These are phyloP conservation scores for Globisporangium takayamanum DNA, from an alignment of 352 stramenopile species.

Conservation along the genomic window DNA sequence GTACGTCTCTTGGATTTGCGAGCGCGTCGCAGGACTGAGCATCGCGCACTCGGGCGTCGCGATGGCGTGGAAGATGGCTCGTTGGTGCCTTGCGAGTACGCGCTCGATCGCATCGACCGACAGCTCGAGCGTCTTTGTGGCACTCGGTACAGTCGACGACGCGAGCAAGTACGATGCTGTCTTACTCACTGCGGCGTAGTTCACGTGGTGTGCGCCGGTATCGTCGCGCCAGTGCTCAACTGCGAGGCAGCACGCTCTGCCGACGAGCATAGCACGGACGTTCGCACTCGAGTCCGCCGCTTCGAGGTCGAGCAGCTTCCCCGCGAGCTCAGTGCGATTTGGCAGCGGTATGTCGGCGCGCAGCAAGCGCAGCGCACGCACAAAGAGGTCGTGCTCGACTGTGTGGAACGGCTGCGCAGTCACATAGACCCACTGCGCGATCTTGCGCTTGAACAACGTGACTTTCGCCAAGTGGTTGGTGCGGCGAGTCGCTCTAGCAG, in stretches of 20 bases:
- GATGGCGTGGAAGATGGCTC: constrained; percentile 41
- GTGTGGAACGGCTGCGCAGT: constrained; percentile 45
- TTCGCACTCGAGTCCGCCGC: constrained; percentile 31
- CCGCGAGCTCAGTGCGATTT: constrained; percentile 49
- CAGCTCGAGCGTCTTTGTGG: constrained; percentile 21
- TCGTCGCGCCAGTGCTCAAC: constrained; percentile 48
- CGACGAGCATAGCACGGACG: constrained; percentile 35
- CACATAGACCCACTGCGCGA: constrained; percentile 58
- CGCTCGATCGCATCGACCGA: constrained; percentile 37
- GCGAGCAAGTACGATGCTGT: constrained; percentile 42
- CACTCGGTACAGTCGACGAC: constrained; percentile 8
- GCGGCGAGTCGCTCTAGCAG: neutral
- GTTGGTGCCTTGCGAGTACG: constrained; percentile 43
- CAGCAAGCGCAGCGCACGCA: constrained; percentile 34
- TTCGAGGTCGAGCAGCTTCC: constrained; percentile 55
- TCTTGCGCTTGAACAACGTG: constrained; percentile 52
- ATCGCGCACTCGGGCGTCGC: constrained; percentile 35
- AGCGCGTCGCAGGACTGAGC: constrained; percentile 33
- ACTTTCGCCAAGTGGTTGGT: constrained; percentile 41
- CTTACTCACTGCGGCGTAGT: constrained; percentile 35
- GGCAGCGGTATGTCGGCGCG: constrained; percentile 35
- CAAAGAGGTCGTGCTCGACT: constrained; percentile 36
- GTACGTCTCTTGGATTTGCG: constrained; percentile 51
- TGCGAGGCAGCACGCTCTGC: constrained; percentile 48
- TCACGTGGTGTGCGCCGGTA: constrained; percentile 33